phyloP scores from a whole-genome alignment of 305 asterid species.

The Withania somnifera region DNA sequence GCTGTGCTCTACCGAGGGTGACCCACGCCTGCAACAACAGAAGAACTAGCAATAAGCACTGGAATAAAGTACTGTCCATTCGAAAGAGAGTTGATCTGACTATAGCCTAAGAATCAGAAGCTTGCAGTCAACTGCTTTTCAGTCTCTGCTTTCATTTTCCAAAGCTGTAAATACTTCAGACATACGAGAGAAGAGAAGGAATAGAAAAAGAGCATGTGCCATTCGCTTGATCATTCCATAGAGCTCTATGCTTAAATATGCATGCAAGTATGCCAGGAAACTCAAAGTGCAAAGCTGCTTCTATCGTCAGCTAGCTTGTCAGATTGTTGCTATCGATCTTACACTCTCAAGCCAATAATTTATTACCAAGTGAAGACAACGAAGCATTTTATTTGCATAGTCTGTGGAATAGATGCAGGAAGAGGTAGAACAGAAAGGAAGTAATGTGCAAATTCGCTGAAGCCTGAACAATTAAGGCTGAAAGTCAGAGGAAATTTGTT shows the following conservation, averaged over 20 bases:
- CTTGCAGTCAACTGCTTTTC: background rate
- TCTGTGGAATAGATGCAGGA: background rate
- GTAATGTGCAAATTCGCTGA: background rate
- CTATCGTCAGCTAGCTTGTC: background rate
- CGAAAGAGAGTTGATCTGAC: background rate
- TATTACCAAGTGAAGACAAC: background rate
- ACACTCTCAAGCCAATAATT: background rate
- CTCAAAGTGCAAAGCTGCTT: background rate
- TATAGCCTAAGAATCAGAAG: background rate
- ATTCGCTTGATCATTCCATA: background rate
- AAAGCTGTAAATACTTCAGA: background rate
- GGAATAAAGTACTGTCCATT: background rate
- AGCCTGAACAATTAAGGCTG: background rate
- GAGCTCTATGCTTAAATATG: background rate
- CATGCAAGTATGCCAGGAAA: background rate
- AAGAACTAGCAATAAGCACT: background rate
- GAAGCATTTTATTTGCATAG: background rate
- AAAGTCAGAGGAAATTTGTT: background rate
- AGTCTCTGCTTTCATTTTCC: background rate
- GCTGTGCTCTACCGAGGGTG: slow-evolving; percentile 85
- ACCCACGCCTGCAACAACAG: slow-evolving; percentile 60
- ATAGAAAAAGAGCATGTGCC: background rate
- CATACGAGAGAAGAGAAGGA: background rate
- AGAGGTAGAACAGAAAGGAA: background rate
- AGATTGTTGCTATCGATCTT: background rate